Evolutionary conservation across 2,329 filamentous ascomycete genomes (phyloP).

Genomic region (Chaetomium sp.): DNA sequence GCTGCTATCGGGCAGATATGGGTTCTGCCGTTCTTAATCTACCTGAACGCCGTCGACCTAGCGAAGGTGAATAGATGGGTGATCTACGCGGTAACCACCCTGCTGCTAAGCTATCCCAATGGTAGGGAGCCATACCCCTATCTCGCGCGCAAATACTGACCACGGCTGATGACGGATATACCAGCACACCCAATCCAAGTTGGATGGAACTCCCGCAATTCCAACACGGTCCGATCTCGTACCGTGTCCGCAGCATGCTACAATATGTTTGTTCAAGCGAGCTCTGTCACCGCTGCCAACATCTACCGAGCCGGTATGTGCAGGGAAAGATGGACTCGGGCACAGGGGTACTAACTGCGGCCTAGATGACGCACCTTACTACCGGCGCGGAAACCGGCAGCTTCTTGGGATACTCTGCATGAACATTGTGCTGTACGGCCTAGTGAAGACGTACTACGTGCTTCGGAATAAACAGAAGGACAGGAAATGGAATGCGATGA

Average conservation of each 20-base stretch:
- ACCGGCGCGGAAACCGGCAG: constrained; percentile 56
- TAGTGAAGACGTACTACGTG: constrained; percentile 42
- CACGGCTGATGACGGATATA: constrained; percentile 12
- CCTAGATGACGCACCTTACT: constrained; percentile 48
- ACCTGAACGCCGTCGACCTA: constrained; percentile 48
- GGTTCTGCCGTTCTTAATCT: constrained; percentile 61
- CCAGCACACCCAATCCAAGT: constrained; percentile 52
- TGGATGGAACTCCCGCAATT: constrained; percentile 57
- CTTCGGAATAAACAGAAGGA: constrained; percentile 40
- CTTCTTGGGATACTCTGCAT: constrained; percentile 48
- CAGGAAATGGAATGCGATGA: constrained; percentile 39
- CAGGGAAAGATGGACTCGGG: not conserved
- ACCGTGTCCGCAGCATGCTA: constrained; percentile 66
- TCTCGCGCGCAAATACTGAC: not conserved
- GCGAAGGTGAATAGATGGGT: constrained; percentile 45
- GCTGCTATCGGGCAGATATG: constrained; percentile 57
- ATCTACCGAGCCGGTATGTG: constrained; percentile 40
- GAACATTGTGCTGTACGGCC: constrained; percentile 39
- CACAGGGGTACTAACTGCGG: not conserved
- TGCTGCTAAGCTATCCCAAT: constrained; percentile 46
- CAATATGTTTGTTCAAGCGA: constrained; percentile 55
- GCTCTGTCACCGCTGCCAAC: constrained; percentile 47
- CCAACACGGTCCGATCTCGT: constrained; percentile 61
- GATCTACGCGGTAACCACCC: constrained; percentile 46
- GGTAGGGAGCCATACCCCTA: constrained; percentile 36